Conservation (phyloP, 1,284 basidiomycete species). For the Moesziomyces globuligerus region DNA sequence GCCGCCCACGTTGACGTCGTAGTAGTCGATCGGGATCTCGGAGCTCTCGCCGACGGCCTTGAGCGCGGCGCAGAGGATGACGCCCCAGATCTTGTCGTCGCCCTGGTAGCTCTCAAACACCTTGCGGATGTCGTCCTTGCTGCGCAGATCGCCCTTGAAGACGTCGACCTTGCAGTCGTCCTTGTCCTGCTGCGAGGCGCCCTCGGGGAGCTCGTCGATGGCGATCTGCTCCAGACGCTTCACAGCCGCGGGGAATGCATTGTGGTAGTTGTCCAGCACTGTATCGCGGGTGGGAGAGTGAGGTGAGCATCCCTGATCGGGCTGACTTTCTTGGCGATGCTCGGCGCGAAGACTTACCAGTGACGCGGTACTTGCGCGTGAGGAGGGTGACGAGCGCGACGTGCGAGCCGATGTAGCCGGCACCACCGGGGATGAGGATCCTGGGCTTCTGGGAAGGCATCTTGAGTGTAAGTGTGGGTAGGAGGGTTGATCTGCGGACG, state of each 20-base stretch:
- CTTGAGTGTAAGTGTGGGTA: neutral
- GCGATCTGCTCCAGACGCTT: conserved; percentile 82
- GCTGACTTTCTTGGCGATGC: neutral
- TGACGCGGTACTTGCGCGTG: conserved; percentile 86
- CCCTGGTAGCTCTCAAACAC: conserved; percentile 57
- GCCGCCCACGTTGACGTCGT: conserved; percentile 65
- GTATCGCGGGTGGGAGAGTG: neutral
- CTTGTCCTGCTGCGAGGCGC: conserved; percentile 74
- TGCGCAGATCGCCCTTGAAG: conserved; percentile 63
- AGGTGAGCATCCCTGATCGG: conserved; percentile 4
- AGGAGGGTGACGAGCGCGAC: conserved; percentile 85
- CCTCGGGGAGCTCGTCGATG: conserved; percentile 74
- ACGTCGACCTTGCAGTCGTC: conserved; percentile 82
- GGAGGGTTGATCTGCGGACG: neutral
- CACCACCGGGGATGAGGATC: conserved; percentile 66
- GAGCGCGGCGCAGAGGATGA: conserved; percentile 94
- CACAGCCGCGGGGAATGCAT: conserved; percentile 81
- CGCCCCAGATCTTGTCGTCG: conserved; percentile 80
- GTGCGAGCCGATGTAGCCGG: conserved; percentile 79
- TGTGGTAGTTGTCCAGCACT: conserved; percentile 75
- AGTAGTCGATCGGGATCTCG: conserved; percentile 82
- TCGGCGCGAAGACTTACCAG: conserved; percentile 45
- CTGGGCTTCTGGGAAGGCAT: conserved; percentile 56
- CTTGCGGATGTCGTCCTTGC: conserved; percentile 52
- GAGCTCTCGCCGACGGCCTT: conserved; percentile 99